Evolutionary conservation across 305 asterid genomes (phyloP), one percentile per base, ranked within the genome.

Genomic region (Vinca major): DNA sequence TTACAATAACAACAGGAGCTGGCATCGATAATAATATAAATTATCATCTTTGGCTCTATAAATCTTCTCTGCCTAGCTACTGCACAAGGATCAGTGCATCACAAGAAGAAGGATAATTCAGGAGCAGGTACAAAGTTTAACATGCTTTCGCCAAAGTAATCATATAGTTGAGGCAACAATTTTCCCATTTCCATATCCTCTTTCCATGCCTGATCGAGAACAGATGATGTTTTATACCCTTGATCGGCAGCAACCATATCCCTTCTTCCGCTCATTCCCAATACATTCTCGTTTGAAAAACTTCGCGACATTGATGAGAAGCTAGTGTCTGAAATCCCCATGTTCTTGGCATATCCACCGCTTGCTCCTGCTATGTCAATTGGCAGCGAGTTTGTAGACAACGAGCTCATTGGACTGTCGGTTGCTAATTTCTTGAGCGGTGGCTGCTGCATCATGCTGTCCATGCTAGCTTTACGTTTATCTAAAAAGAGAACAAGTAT

Each of bases 71-170:
- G 11, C 49, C 57, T 1, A 37, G 43, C 43, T 6, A 26, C 20
- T 56, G 45, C 37, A 49, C 26, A 67, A 49, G 54, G 48, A 76
- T 87, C 45, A 4, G 5, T 41, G 45, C 45, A 41, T 41, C 86
- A 94, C 72, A 89, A 71, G 86, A 94, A 89, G 52, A 88, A 54
- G 4, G 84, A 84, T 52, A 81, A 74, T 52, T 81, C 95, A 5
- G 96, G 90, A 4, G 86, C 74, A 68, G 95, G 97, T 66, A 84
- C 85, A 71, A 88, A 94, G n/a, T 83, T 73, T 26, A 89, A 49
- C 86, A 91, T 85, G 80, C 91, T 83, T 70, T 94, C 97, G 49
- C 99, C 99, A 79, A 94, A 94, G 73, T 80, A 68, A n/a, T 91
- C 95, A 40, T 58, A 80, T 68, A 88, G 71, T 67, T 57, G 65